Evolutionary conservation across 2,329 filamentous ascomycete species (phyloP).

Genomic region (Colletotrichum sp.): DNA sequence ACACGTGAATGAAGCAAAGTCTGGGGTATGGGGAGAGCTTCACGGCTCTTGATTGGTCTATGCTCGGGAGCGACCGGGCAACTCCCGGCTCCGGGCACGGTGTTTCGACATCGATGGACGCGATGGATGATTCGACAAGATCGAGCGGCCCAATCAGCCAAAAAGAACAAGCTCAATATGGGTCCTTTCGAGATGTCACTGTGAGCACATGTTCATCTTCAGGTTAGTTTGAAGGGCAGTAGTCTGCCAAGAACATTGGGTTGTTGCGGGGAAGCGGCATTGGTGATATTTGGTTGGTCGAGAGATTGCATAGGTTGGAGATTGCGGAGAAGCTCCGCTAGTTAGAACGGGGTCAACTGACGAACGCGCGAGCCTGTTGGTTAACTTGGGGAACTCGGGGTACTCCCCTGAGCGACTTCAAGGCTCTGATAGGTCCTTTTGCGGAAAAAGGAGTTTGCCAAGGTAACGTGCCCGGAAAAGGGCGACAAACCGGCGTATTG

Average conservation of each 20-base stretch:
- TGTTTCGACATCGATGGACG: not conserved
- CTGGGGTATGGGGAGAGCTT: not conserved
- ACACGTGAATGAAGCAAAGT: not conserved
- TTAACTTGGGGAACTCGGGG: not conserved
- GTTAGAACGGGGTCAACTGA: not conserved
- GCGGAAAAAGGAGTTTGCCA: not conserved
- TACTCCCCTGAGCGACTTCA: not conserved
- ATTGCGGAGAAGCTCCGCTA: slow-evolving; percentile 10
- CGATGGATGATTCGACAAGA: not conserved
- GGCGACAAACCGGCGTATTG: not conserved
- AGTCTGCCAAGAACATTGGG: not conserved
- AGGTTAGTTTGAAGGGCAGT: not conserved
- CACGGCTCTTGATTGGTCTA: not conserved
- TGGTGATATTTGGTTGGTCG: not conserved
- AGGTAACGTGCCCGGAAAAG: not conserved
- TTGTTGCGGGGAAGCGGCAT: slow-evolving; percentile 11
- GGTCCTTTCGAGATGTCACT: not conserved
- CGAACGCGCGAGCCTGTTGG: not conserved
- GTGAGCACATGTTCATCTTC: not conserved
- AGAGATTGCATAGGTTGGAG: not conserved
- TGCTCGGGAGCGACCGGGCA: not conserved
- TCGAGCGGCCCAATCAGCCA: not conserved
- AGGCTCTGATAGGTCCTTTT: slow-evolving; percentile 29
- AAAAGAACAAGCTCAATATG: not conserved
- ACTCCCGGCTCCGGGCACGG: not conserved